phyloP scores from a whole-genome alignment of 768 basidiomycete genomes.

The Suillus hirtellus region DNA sequence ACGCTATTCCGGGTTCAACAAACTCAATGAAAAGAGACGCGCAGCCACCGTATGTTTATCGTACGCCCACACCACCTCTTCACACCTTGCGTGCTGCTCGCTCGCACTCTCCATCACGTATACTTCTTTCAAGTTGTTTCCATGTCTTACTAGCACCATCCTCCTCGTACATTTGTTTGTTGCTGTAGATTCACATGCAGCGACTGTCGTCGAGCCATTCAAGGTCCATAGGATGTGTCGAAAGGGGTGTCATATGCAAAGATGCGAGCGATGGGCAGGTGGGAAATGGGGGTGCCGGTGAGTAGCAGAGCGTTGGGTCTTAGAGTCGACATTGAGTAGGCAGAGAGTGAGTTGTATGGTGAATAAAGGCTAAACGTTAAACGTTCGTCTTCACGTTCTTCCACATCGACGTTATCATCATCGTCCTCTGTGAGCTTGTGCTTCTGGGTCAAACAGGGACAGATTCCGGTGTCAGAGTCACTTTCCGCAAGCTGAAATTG shows the following conservation, averaged over 20 bases:
- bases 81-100: conserved; percentile 1
- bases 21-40: neutral
- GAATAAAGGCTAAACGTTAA: no score
- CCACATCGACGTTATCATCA: conserved; percentile 32
- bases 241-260: conserved; percentile 85
- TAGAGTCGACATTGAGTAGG: conserved; percentile 23
- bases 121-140: neutral
- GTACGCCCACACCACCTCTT: conserved; percentile 1
- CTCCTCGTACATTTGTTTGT: no score
- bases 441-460: no score
- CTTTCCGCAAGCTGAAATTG: no score
- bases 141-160: no score
- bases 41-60: neutral
- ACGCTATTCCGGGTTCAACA: neutral
- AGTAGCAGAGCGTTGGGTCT: conserved; percentile 72
- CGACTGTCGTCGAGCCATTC: conserved; percentile 89
- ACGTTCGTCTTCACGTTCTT: conserved; percentile 22
- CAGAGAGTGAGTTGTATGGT: conserved; percentile 15
- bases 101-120: neutral
- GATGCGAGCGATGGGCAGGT: conserved; percentile 72
- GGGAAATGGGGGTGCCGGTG: conserved; percentile 70
- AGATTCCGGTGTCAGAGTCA: no score
- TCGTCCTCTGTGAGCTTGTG: neutral
- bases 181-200: conserved; percentile 37
- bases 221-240: conserved; percentile 68